Evolutionary conservation across 2,329 filamentous ascomycete genomes (phyloP).

Genomic region (Alternaria angustiovoidea): DNA sequence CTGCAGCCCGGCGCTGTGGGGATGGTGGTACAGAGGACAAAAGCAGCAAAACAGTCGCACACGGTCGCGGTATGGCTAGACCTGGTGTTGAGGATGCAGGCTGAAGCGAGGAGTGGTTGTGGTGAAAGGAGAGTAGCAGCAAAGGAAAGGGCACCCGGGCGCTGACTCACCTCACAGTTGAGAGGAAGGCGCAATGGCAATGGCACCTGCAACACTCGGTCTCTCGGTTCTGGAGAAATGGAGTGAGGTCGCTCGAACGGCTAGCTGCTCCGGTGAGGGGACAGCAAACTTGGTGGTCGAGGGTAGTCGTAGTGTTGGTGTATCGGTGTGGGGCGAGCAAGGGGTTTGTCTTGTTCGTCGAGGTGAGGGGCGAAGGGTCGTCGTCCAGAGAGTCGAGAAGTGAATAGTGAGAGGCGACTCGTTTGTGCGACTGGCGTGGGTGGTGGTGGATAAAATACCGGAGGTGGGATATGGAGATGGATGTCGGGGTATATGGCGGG

Average conservation of each 20-base stretch:
- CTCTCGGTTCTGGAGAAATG: constrained; percentile 14
- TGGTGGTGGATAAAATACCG: constrained; percentile 24
- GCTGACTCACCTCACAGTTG: constrained; percentile 46
- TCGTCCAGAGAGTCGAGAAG: background rate
- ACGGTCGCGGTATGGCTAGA: constrained; percentile 34
- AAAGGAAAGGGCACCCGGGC: constrained; percentile 23
- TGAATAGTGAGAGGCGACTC: constrained; percentile 8
- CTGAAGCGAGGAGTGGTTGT: constrained; percentile 15
- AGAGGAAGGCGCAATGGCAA: constrained; percentile 21
- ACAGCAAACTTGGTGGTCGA: constrained; percentile 30
- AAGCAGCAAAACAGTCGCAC: constrained; percentile 48
- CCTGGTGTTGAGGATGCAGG: constrained; percentile 30
- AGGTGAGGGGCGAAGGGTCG: constrained; percentile 22
- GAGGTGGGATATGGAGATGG: constrained; percentile 33
- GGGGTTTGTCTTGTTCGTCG: constrained; percentile 37
- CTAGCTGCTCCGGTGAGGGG: constrained; percentile 19
- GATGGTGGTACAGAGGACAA: constrained; percentile 42
- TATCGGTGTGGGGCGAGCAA: constrained; percentile 32
- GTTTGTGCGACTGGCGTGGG: constrained; percentile 2
- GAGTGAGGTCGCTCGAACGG: constrained; percentile 10
- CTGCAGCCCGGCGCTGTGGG: constrained; percentile 41
- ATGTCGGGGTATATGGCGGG: constrained; percentile 43
- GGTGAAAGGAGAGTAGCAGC: background rate
- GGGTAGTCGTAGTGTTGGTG: constrained; percentile 4
- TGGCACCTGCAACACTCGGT: constrained; percentile 15